Base-by-base conservation (phyloP, 331 rosid genomes). In the Malus hybrid region DNA sequence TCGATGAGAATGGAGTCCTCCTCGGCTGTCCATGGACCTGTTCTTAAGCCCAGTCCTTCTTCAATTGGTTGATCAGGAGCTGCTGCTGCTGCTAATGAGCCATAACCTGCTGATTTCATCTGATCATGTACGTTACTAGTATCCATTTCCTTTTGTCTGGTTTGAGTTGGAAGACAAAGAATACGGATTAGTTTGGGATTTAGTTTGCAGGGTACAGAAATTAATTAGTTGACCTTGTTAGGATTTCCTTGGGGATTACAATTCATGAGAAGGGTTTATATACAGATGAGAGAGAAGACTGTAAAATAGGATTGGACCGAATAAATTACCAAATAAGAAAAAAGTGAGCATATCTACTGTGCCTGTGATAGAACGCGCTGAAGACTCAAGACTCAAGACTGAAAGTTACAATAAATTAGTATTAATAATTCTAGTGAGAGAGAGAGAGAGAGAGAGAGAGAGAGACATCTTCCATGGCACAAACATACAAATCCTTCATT, bases 11-110 rank as follows among this genome's bases (percentile, higher is more conserved):
- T 46, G 34, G 87, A 62, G 81, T 94, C 99, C 70, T 94, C 99
- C 30, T 92, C 97, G 14, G 65, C 80, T 3, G 91, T 90, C 99
- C 99, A 94, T 16, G 99, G 95, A 16, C 99, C 99, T 83, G 87
- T 94, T 74, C 90, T 84, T 19, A 91, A 2, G 6, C 57, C 88
- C 60, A 48, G 61, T 7, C 77, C 83, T 30, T 39, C 69, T 57
- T 63, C 68, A 34, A 19, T 33, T 34, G 48, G 70, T 12, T 44
- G 68, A 42, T 67, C 55, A 18, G 26, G 30, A 22, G 26, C 16
- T 13, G 48, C 16, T 34, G 56, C 10, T 53, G 61, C n/a, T 57
- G 56, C 14, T 13, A 22, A 15, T 60, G 68, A 24, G 19, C 66
- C 66, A 16, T 58, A 72, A 60, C 76, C 60, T 19, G 52, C 50